These are phyloP conservation scores for Carex arenaria DNA, from an alignment of 202 grass and related monocot species.

Conservation along the genomic window DNA sequence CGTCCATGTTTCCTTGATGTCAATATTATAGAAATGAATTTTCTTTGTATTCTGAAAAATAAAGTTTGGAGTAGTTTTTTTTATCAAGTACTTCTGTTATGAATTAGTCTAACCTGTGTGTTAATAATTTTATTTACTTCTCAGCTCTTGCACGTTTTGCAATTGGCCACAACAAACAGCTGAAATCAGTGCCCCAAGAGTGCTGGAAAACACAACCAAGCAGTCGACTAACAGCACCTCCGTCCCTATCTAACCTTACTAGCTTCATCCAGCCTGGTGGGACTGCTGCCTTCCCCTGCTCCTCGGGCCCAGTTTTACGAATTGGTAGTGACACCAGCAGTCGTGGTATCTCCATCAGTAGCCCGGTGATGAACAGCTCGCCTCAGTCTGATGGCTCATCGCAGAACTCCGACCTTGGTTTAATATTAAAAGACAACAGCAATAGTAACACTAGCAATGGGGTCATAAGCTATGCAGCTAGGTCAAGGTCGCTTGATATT, in stretches of 20 bases:
- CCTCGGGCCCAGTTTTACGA: slow-evolving; percentile 77
- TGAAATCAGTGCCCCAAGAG: slow-evolving; percentile 79
- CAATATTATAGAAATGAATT: neutral
- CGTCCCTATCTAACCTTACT: slow-evolving; percentile 80
- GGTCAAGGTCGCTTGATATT: slow-evolving; percentile 50
- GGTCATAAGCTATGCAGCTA: slow-evolving; percentile 42
- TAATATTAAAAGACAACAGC: slow-evolving; percentile 53
- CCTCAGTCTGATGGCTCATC: slow-evolving; percentile 97
- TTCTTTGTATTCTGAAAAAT: neutral
- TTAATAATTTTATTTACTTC: slow-evolving; percentile 23
- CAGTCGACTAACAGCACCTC: slow-evolving; percentile 66
- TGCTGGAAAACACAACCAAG: slow-evolving; percentile 81
- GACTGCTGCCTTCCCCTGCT: slow-evolving; percentile 28
- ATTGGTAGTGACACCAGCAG: slow-evolving; percentile 65
- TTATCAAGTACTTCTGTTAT: neutral
- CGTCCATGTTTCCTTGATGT: neutral
- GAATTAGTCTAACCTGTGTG: neutral
- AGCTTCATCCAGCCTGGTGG: slow-evolving; percentile 42
- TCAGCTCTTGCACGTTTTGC: slow-evolving; percentile 89
- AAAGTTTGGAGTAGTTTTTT: neutral
- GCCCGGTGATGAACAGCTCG: slow-evolving; percentile 76
- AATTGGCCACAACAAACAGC: slow-evolving; percentile 71
- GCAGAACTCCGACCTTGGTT: slow-evolving; percentile 82
- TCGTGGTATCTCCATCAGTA: slow-evolving; percentile 71
- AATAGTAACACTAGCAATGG: slow-evolving; percentile 57